Evolutionary conservation across 1,284 basidiomycete genomes (phyloP), one percentile per base, ranked within the genome.

Genomic region (Melanopsichium pennsylvanicum): DNA sequence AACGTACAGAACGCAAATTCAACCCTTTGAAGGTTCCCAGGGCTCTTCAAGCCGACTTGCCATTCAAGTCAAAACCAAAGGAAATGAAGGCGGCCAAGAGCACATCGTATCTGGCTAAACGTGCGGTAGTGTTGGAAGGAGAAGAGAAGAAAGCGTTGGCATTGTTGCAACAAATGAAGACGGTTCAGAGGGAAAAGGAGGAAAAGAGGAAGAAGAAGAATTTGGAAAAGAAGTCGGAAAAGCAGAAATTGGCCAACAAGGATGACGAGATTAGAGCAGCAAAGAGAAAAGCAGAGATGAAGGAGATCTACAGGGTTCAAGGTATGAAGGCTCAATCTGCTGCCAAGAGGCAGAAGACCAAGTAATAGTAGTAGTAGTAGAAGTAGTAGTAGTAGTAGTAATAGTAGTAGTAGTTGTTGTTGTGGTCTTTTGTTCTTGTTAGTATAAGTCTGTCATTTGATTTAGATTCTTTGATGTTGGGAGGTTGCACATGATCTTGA

Each of bases 111-210:
- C 52, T 79, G 19, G 61, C 74, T 13, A 70, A 76, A 39, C 52
- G 79, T 15, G 93, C 95, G 0, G 94, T 97, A 15, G 89, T 99
- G 36, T 86, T 98, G 85, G 91, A 95, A 79, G 90, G 91, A 2
- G 92, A 96, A 76, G 95, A 98, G 85, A 92, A 90, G 84, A 90
- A 88, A 79, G 93, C 95, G 0, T 84, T 97, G 21, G 89, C 91
- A n/a, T 83, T 97, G 32, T 82, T 99, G 78, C 95, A 98, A 82
- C 94, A 97, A 84, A 93, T 97, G 75, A 88, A 91, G 52, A 92
- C 93, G 6, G 83, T 99, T 72, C 85, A 92, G 54, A 94, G 93
- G 82, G 93, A 93, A 74, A 91, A 95, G 83, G 83, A 93, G 75
- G 88, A 87, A 75, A 91, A 90, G 81, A 94, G 93, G 84, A 54